Conservation (phyloP, 2,329 filamentous ascomycete genomes). For the Sporothrix pseudoabietina region DNA sequence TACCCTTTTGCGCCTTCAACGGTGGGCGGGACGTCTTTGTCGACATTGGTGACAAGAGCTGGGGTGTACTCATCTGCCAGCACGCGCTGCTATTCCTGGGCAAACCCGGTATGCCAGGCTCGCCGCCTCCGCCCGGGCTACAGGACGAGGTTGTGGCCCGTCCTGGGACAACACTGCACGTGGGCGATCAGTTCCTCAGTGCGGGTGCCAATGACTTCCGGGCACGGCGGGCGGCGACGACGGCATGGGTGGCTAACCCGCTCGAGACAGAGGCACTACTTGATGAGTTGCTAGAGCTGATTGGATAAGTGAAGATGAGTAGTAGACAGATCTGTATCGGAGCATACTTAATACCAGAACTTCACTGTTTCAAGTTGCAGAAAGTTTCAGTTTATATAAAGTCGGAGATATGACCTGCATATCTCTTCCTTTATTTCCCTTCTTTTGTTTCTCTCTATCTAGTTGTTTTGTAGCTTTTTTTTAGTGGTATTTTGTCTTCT, state of each 20-base stretch:
- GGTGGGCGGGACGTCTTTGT: slow-evolving; percentile 97
- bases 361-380: background rate
- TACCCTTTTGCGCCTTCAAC: slow-evolving; percentile 98
- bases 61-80: slow-evolving; percentile 92
- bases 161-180: slow-evolving; percentile 68
- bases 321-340: background rate
- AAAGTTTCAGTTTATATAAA: background rate
- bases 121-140: background rate
- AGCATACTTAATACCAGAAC: background rate
- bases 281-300: slow-evolving; percentile 73
- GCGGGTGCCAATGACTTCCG: slow-evolving; percentile 98
- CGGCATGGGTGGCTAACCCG: slow-evolving; percentile 95
- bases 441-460: background rate
- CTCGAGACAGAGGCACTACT: slow-evolving; percentile 85
- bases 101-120: slow-evolving; percentile 56
- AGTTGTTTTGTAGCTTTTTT: background rate
- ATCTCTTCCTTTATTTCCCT: background rate
- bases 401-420: background rate
- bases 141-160: slow-evolving; percentile 18
- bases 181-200: slow-evolving; percentile 95
- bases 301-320: slow-evolving; percentile 37
- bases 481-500: background rate
- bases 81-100: slow-evolving; percentile 33
- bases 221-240: slow-evolving; percentile 85
- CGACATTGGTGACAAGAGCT: slow-evolving; percentile 96